Conservation (phyloP, 805 yeast species). For the Yarrowia hollandica region DNA sequence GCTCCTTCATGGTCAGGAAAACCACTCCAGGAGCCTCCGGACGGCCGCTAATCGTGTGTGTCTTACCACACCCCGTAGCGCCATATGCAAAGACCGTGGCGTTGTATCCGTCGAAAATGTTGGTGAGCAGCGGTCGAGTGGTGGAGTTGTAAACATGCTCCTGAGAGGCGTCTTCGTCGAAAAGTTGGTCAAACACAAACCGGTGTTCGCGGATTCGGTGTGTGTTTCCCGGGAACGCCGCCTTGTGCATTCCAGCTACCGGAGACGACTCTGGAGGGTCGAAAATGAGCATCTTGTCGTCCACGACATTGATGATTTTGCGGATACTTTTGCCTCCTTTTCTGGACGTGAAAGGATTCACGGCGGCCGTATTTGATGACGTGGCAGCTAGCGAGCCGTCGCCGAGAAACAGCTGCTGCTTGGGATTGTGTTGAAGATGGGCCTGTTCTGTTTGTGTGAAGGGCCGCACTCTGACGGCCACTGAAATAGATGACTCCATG, state of each 20-base stretch:
- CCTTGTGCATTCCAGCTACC: conserved; percentile 50
- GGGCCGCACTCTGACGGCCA: conserved; percentile 69
- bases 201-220: conserved; percentile 67
- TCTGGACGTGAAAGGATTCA: conserved; percentile 33
- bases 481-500: conserved; percentile 25
- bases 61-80: conserved; percentile 96
- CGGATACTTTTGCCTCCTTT: conserved; percentile 51
- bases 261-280: conserved; percentile 81
- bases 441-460: conserved; percentile 62
- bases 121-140: conserved; percentile 68
- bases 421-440: conserved; percentile 47
- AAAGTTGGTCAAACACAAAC: conserved; percentile 78
- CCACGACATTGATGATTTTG: conserved; percentile 74
- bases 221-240: conserved; percentile 41
- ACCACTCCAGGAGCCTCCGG: conserved; percentile 75
- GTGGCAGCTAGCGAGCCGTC: conserved; percentile 52
- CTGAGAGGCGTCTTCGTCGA: conserved; percentile 67
- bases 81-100: conserved; percentile 95
- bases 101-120: conserved; percentile 80
- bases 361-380: conserved; percentile 31
- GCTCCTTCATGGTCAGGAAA: conserved; percentile 71
- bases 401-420: conserved; percentile 50
- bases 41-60: conserved; percentile 83
- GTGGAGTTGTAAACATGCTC: conserved; percentile 65
- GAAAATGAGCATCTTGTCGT: conserved; percentile 80